phyloP scores from a whole-genome alignment of 805 yeast species.

The Saccharomycopsis javanensis region DNA sequence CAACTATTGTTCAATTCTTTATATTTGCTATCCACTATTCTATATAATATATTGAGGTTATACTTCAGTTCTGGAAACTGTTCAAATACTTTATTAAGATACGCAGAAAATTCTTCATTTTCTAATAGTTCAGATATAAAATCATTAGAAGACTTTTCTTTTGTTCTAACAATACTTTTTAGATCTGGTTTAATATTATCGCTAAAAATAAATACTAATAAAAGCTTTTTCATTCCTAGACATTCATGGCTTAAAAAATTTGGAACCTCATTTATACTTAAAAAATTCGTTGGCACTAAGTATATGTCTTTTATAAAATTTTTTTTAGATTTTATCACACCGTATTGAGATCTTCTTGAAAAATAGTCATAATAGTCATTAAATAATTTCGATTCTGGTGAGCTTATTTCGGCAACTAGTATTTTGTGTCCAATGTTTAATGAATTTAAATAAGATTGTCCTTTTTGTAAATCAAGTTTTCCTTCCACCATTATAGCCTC shows the following conservation, averaged over 20 bases:
- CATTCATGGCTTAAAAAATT: background rate
- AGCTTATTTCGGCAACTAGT: conserved; percentile 9
- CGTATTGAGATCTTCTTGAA: conserved; percentile 30
- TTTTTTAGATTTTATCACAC: conserved; percentile 33
- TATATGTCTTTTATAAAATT: background rate
- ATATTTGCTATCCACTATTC: background rate
- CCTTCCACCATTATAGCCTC: conserved; percentile 46
- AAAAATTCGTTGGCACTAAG: background rate
- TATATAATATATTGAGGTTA: background rate
- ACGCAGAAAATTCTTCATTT: background rate
- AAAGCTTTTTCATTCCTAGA: background rate
- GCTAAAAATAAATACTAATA: background rate
- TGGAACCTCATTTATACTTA: background rate
- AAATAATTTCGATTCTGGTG: conserved; percentile 18
- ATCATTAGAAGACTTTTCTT: background rate
- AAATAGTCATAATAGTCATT: conserved; percentile 27
- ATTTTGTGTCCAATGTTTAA: conserved; percentile 21
- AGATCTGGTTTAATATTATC: background rate
- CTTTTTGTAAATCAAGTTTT: conserved; percentile 43
- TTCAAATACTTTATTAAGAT: background rate
- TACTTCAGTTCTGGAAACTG: background rate
- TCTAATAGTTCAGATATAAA: background rate
- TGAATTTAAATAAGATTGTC: conserved; percentile 46
- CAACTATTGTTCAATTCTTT: background rate
- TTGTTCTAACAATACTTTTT: background rate